Conservation (phyloP, 352 stramenopile genomes). For the Phytophthora rubi region DNA sequence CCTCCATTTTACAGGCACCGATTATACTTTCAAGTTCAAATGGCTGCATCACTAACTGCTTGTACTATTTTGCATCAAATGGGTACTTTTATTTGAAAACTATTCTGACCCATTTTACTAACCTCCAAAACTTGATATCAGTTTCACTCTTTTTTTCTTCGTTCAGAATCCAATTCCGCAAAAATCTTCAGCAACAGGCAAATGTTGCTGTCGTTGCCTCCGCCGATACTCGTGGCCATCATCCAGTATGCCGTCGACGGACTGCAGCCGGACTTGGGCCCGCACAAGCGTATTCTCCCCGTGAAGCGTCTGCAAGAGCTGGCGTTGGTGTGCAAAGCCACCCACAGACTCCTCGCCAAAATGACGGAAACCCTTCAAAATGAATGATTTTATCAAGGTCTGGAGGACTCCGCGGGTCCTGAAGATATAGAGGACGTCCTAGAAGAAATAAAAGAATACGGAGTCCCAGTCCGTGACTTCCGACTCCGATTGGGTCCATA, state of each 20-base stretch:
- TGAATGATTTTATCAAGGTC: neutral
- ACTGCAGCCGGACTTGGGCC: neutral
- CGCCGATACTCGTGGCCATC: neutral
- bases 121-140: too few species aligned
- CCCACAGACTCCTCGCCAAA: neutral
- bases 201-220: neutral
- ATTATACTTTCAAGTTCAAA: slow-evolving; percentile 48
- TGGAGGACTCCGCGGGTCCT: neutral
- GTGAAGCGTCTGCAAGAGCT: neutral
- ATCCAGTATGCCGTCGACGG: neutral
- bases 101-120: too few species aligned
- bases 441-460: neutral
- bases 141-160: too few species aligned
- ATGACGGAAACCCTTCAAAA: neutral
- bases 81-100: neutral
- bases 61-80: neutral
- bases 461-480: neutral
- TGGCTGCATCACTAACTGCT: slow-evolving; percentile 29
- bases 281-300: neutral
- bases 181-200: too few species aligned
- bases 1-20: slow-evolving; percentile 19
- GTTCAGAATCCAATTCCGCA: too few species aligned
- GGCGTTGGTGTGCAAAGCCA: slow-evolving; percentile 2
- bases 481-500: neutral
- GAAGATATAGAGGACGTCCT: slow-evolving; percentile 4